Evolutionary conservation across 129 eudicot species (phyloP).

Genomic region (Deinandra increscens): DNA sequence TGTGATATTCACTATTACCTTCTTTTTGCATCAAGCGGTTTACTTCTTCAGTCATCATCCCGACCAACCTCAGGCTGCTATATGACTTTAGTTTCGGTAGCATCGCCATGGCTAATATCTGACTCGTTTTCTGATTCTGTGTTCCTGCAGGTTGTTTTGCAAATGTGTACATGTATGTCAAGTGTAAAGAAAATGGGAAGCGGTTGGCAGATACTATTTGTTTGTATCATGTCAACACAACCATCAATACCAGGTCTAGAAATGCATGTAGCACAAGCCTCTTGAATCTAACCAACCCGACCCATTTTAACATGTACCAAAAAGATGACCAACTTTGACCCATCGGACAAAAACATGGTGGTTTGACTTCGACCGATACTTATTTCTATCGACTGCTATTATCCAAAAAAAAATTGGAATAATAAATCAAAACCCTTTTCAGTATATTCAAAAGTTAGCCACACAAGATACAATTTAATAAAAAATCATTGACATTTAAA

Average conservation of each 20-base stretch:
- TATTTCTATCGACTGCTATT: neutral
- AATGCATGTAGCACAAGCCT: neutral
- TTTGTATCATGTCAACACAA: constrained; percentile 14
- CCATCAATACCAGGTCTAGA: neutral
- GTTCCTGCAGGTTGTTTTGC: constrained; percentile 24
- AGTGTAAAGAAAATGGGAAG: neutral
- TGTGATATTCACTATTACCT: constrained; percentile 8
- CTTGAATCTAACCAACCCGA: neutral
- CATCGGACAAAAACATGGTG: neutral
- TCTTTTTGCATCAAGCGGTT: constrained; percentile 13
- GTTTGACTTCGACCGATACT: neutral
- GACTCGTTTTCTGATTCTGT: constrained; percentile 14
- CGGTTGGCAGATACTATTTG: neutral
- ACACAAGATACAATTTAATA: no score
- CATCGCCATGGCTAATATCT: constrained; percentile 14
- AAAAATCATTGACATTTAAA: no score
- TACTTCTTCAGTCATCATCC: neutral
- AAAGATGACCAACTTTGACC: neutral
- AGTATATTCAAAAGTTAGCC: no score
- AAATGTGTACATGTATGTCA: neutral
- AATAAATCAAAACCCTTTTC: no score
- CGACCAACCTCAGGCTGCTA: constrained; percentile 18
- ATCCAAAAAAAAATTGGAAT: no score
- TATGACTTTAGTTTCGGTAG: constrained; percentile 13
- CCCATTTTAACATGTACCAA: neutral